phyloP scores from a whole-genome alignment of 768 basidiomycete genomes.

The Brasilioporus rufonigricans region DNA sequence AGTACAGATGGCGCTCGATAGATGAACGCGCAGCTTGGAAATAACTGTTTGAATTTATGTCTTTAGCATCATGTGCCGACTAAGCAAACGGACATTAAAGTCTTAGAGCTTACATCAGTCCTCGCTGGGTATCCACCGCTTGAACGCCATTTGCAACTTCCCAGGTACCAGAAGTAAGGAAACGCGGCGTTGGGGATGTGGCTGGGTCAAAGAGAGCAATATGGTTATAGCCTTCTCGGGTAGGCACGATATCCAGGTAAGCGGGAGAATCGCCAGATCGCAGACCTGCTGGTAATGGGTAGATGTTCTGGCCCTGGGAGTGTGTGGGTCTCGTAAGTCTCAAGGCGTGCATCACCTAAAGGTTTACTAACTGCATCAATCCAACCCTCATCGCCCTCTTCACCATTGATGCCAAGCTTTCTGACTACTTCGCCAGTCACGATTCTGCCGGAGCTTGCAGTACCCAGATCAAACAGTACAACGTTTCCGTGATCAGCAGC shows the following conservation, averaged over 20 bases:
- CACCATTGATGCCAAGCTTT: constrained; percentile 76
- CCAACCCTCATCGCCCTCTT: constrained; percentile 92
- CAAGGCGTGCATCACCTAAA: constrained; percentile 2
- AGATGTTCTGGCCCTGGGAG: constrained; percentile 59
- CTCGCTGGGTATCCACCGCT: constrained; percentile 65
- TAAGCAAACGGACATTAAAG: constrained; percentile 32
- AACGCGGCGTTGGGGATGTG: constrained; percentile 63
- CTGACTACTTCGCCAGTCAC: constrained; percentile 60
- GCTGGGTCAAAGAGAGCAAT: constrained; percentile 89
- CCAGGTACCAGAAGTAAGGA: constrained; percentile 87
- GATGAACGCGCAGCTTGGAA: constrained; percentile 86
- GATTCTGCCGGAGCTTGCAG: constrained; percentile 24
- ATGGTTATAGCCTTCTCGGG: constrained; percentile 80
- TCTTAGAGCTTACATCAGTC: constrained; percentile 60
- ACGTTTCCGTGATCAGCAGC: constrained; percentile 80
- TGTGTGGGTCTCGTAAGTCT: constrained; percentile 13
- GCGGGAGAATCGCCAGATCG: constrained; percentile 48
- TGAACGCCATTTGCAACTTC: constrained; percentile 79
- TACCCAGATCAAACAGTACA: constrained; percentile 64
- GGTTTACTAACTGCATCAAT: constrained; percentile 69
- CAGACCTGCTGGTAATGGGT: constrained; percentile 49
- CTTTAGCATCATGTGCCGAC: constrained; percentile 21
- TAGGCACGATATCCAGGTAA: constrained; percentile 91
- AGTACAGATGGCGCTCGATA: constrained; percentile 80
- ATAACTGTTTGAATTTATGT: constrained; percentile 54